Conservation (phyloP, 129 eudicot genomes). For the Artemisia annua region DNA sequence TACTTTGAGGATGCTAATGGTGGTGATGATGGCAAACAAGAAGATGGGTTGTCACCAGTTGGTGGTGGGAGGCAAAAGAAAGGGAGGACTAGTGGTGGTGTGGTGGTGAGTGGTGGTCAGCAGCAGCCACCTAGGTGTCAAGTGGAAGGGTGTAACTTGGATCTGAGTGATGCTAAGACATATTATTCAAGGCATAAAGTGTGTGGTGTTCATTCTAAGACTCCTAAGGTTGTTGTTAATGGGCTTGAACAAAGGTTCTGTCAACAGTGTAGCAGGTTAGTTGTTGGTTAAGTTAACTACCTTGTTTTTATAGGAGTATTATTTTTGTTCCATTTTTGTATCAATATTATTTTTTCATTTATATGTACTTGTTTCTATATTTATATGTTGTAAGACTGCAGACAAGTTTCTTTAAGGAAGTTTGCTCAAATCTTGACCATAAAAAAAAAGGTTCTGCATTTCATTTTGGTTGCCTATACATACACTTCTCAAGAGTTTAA, state of each 20-base stretch:
- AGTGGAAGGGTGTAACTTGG: slow-evolving; percentile 88
- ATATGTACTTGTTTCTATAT: background rate
- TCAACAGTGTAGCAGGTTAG: slow-evolving; percentile 99
- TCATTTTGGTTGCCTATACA: background rate
- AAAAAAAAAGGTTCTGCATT: background rate
- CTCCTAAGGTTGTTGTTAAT: slow-evolving; percentile 67
- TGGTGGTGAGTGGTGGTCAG: slow-evolving; percentile 22
- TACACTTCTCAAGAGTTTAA: background rate
- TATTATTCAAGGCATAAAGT: slow-evolving; percentile 94
- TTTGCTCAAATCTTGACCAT: background rate
- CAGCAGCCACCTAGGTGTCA: slow-evolving; percentile 79
- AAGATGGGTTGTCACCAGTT: slow-evolving; percentile 47
- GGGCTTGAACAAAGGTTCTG: slow-evolving; percentile 93
- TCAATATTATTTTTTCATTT: background rate
- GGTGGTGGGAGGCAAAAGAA: slow-evolving; percentile 58
- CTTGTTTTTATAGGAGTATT: background rate
- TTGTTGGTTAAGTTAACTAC: background rate
- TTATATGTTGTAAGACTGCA: background rate
- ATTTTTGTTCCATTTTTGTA: background rate
- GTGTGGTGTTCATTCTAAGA: slow-evolving; percentile 81
- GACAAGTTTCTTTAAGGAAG: background rate
- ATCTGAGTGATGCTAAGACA: slow-evolving; percentile 89
- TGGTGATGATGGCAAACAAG: slow-evolving; percentile 43
- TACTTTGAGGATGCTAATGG: slow-evolving; percentile 79
- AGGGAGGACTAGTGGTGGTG: slow-evolving; percentile 56